Evolutionary conservation across 371 early-diverging fungal species (phyloP).

Genomic region (Batrachochytrium dendrobatidis): DNA sequence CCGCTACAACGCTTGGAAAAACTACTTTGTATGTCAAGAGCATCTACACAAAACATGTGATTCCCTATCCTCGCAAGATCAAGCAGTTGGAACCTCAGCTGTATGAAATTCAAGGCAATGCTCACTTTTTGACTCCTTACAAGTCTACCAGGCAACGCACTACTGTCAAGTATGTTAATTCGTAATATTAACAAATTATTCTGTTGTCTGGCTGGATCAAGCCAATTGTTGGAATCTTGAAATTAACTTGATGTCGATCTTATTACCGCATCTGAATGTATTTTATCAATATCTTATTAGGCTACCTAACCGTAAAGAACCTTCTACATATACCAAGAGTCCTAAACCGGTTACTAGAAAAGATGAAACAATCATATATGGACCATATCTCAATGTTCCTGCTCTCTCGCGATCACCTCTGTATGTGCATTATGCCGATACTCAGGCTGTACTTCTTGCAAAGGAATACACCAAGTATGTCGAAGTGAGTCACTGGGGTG

Average conservation of each 20-base stretch:
- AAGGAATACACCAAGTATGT: slow-evolving; percentile 60
- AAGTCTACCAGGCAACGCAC: slow-evolving; percentile 67
- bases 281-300: too few species aligned
- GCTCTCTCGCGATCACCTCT: slow-evolving; percentile 35
- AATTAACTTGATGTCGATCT: background rate
- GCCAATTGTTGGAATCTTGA: background rate
- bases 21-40: slow-evolving; percentile 59
- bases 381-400: slow-evolving; percentile 54
- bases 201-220: background rate
- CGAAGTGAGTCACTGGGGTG: slow-evolving; percentile 81
- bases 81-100: slow-evolving; percentile 63
- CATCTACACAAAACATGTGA: slow-evolving; percentile 47
- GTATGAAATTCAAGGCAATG: slow-evolving; percentile 54
- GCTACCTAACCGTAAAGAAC: slow-evolving; percentile 24
- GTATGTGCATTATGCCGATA: slow-evolving; percentile 63
- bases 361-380: slow-evolving; percentile 63
- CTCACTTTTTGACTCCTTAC: slow-evolving; percentile 62
- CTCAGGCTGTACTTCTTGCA: slow-evolving; percentile 58
- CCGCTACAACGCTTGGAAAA: slow-evolving; percentile 52
- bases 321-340: slow-evolving; percentile 32
- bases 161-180: slow-evolving; percentile 47
- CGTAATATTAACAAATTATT: too few species aligned
- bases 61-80: slow-evolving; percentile 64
- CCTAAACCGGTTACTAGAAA: slow-evolving; percentile 29
- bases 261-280: background rate